These are phyloP conservation scores for Lotmaria passim DNA, from an alignment of 208 protist species.

Conservation along the genomic window DNA sequence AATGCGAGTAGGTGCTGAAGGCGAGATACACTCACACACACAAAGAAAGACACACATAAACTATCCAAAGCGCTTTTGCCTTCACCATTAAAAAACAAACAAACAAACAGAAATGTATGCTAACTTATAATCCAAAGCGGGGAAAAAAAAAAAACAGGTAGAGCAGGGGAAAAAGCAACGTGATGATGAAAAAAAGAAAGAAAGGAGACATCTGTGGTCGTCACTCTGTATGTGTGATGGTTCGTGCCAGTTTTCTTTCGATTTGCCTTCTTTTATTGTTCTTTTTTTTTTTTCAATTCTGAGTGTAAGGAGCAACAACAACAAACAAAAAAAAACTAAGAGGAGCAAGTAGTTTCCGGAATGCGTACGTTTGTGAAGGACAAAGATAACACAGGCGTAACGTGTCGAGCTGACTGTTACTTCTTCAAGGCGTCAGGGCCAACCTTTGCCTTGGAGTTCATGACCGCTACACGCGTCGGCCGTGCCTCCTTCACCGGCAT, in stretches of 20 bases:
- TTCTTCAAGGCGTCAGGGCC: constrained; percentile 67
- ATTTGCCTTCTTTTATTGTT: no score
- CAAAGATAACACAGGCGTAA: not conserved
- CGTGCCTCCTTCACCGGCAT: constrained; percentile 44
- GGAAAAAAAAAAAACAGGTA: constrained; percentile 13
- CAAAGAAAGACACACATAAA: no score
- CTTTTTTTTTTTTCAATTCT: no score
- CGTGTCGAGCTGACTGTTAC: constrained; percentile 13
- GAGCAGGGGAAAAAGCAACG: constrained; percentile 6
- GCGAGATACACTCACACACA: no score
- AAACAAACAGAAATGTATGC: constrained; percentile 8
- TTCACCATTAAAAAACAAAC: constrained; percentile 14
- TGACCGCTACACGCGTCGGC: constrained; percentile 59
- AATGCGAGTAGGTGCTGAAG: no score
- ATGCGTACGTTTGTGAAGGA: no score
- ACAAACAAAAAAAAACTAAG: not conserved
- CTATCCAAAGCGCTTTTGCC: no score
- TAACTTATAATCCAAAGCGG: no score
- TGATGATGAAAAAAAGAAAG: constrained; percentile 7
- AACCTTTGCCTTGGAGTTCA: constrained; percentile 79
- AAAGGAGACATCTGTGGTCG: no score
- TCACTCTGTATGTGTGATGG: no score
- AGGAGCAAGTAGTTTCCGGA: no score
- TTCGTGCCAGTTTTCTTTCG: no score
- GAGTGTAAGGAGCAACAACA: constrained; percentile 18